phyloP scores from a whole-genome alignment of 768 basidiomycete species.

The Agrocybe chaxingu region DNA sequence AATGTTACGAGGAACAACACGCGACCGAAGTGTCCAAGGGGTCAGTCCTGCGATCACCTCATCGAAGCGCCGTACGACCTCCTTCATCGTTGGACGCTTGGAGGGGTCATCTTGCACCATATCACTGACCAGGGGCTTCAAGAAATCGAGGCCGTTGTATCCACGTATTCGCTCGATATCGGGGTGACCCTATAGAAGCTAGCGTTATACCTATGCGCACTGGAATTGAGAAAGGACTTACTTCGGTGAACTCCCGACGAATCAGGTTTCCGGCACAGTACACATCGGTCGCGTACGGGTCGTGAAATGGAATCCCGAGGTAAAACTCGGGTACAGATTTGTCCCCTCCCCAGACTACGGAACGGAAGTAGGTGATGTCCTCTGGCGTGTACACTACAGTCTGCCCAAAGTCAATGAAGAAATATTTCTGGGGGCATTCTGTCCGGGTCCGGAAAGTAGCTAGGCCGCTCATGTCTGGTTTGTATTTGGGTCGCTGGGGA shows the following conservation, averaged over 20 bases:
- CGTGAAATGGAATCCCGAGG: not conserved
- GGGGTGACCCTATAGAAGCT: not conserved
- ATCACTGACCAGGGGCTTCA: slow-evolving; percentile 24
- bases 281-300: slow-evolving; percentile 4
- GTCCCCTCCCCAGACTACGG: not conserved
- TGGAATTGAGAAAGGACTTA: not conserved
- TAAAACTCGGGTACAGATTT: not conserved
- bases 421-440: slow-evolving; percentile 9
- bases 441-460: slow-evolving; percentile 9
- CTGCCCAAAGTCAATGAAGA: slow-evolving; percentile 13
- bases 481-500: not conserved
- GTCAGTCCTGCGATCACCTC: slow-evolving; percentile 20
- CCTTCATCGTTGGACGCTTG: slow-evolving; percentile 32
- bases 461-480: not conserved
- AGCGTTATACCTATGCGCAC: not conserved
- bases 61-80: slow-evolving; percentile 30
- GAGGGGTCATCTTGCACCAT: slow-evolving; percentile 32
- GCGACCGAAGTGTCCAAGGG: slow-evolving; percentile 28
- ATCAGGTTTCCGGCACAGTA: slow-evolving; percentile 7
- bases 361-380: not conserved
- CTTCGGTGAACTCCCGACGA: slow-evolving; percentile 4
- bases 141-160: slow-evolving; percentile 24
- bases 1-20: slow-evolving; percentile 4
- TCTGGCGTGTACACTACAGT: not conserved
- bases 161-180: not conserved